Evolutionary conservation across 352 stramenopile genomes (phyloP).

Genomic region (Globisporangium paddicum): DNA sequence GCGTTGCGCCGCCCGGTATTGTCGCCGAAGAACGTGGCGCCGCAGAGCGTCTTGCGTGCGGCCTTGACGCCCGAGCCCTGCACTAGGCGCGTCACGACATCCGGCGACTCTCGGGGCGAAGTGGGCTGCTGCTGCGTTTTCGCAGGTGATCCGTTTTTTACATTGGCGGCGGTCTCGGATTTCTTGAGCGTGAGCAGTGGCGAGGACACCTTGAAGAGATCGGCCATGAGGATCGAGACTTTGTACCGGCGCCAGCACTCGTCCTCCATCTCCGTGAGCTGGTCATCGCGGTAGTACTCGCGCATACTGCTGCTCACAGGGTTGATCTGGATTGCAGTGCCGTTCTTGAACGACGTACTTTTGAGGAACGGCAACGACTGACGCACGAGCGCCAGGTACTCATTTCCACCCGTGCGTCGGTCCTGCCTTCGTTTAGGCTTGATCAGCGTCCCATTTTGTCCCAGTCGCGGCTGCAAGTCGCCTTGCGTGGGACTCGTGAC

Average conservation of each 20-base stretch:
- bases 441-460: background rate
- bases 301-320: constrained; percentile 43
- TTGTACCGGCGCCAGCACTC: constrained; percentile 75
- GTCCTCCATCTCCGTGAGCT: constrained; percentile 57
- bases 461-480: background rate
- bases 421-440: constrained; percentile 3
- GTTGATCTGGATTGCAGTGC: constrained; percentile 45
- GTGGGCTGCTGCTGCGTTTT: background rate
- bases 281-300: constrained; percentile 38
- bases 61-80: constrained; percentile 16
- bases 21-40: constrained; percentile 25
- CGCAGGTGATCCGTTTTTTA: background rate
- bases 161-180: background rate
- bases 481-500: background rate
- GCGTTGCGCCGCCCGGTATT: constrained; percentile 12
- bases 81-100: constrained; percentile 4
- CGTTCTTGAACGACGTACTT: constrained; percentile 40
- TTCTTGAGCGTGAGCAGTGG: background rate
- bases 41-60: constrained; percentile 35
- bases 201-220: constrained; percentile 19
- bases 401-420: background rate
- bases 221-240: constrained; percentile 54
- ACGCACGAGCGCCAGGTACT: constrained; percentile 9
- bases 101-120: background rate
- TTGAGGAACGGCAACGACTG: constrained; percentile 29